These are phyloP conservation scores for Trypanosoma brucei DNA, from an alignment of 208 protist species.

Conservation along the genomic window DNA sequence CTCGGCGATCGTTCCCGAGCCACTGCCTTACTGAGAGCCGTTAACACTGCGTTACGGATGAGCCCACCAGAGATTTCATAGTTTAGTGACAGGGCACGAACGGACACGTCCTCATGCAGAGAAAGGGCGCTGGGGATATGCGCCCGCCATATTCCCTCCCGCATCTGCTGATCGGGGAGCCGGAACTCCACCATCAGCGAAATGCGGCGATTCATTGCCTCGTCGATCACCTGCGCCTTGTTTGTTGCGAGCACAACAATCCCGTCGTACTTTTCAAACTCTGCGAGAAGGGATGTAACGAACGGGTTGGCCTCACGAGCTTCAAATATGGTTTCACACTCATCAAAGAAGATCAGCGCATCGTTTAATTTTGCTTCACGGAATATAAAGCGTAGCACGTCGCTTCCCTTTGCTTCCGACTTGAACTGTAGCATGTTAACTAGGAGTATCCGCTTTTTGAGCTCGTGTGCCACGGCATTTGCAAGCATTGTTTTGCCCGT, in stretches of 20 bases:
- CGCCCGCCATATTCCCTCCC: slow-evolving; percentile 75
- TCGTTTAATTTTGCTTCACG: slow-evolving; percentile 90
- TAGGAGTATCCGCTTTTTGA: slow-evolving; percentile 84
- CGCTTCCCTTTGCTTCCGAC: slow-evolving; percentile 41
- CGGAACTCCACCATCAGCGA: slow-evolving; percentile 89
- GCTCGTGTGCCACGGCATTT: slow-evolving; percentile 87
- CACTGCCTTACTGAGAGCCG: slow-evolving; percentile 77
- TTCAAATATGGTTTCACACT: slow-evolving; percentile 91
- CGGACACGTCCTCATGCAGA: slow-evolving; percentile 59
- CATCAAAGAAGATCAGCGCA: slow-evolving; percentile 92
- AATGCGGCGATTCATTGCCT: slow-evolving; percentile 92
- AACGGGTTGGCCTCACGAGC: slow-evolving; percentile 70
- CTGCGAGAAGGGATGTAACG: slow-evolving; percentile 82
- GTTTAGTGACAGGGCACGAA: slow-evolving; percentile 69
- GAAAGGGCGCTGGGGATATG: slow-evolving; percentile 65
- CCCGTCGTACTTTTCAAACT: slow-evolving; percentile 89
- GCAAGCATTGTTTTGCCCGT: slow-evolving; percentile 94
- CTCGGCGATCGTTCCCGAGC: slow-evolving; percentile 58
- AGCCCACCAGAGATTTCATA: slow-evolving; percentile 89
- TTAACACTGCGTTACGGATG: slow-evolving; percentile 89
- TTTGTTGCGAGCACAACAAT: slow-evolving; percentile 91
- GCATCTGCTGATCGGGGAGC: slow-evolving; percentile 82
- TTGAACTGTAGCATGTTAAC: slow-evolving; percentile 85
- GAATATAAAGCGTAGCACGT: slow-evolving; percentile 89
- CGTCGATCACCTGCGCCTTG: slow-evolving; percentile 81